phyloP scores from a whole-genome alignment of 805 yeast species.

The Candida vartiovaarae region DNA sequence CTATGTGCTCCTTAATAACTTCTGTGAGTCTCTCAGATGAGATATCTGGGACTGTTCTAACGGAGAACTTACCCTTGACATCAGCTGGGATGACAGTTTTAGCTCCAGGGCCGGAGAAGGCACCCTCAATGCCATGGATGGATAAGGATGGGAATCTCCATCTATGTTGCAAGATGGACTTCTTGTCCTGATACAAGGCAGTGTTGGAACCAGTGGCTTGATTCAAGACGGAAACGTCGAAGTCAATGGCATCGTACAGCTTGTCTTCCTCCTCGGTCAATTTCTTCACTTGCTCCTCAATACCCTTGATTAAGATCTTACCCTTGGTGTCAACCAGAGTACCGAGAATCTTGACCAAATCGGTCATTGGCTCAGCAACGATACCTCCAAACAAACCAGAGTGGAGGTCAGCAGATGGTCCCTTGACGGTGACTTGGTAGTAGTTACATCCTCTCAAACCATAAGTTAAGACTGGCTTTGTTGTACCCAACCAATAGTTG shows the following conservation, averaged over 20 bases:
- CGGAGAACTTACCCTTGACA: constrained; percentile 90
- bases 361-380: constrained; percentile 96
- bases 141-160: constrained; percentile 98
- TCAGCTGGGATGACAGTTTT: constrained; percentile 97
- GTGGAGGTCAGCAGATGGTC: constrained; percentile 97
- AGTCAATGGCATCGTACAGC: constrained; percentile 82
- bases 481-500: constrained; percentile 98
- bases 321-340: constrained; percentile 78
- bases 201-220: constrained; percentile 86
- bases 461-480: constrained; percentile 93
- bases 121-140: constrained; percentile 96
- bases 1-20: constrained; percentile 65
- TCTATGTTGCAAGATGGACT: constrained; percentile 90
- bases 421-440: constrained; percentile 73
- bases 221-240: constrained; percentile 75
- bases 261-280: constrained; percentile 72
- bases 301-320: constrained; percentile 79
- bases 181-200: constrained; percentile 66
- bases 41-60: constrained; percentile 95
- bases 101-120: constrained; percentile 91
- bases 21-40: constrained; percentile 72
- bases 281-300: constrained; percentile 92
- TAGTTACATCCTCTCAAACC: constrained; percentile 97
- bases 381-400: constrained; percentile 97
- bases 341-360: constrained; percentile 70